These are phyloP conservation scores for Polytrichum formosum DNA, from an alignment of 225 moss, liverwort and hornwort genomes.

Conservation along the genomic window DNA sequence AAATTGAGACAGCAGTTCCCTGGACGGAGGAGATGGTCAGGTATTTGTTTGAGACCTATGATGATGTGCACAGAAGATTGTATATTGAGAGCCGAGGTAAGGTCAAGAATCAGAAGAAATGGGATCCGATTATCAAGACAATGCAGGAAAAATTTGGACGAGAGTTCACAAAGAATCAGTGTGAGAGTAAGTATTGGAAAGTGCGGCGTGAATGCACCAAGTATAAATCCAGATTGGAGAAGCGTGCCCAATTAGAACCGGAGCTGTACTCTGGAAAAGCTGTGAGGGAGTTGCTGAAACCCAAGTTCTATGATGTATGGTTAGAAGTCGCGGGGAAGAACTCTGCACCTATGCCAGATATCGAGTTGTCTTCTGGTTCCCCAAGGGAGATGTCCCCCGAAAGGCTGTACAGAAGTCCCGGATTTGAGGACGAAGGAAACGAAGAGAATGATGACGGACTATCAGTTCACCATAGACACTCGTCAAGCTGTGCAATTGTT, in stretches of 20 bases:
- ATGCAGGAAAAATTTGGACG: constrained; percentile 58
- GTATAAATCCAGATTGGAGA: constrained; percentile 47
- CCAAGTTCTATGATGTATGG: constrained; percentile 68
- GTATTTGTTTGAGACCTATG: constrained; percentile 52
- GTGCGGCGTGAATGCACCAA: constrained; percentile 60
- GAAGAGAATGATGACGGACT: constrained; percentile 24
- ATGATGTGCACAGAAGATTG: constrained; percentile 47
- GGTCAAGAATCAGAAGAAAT: constrained; percentile 64
- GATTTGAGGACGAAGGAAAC: constrained; percentile 27
- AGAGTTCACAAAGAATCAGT: constrained; percentile 59
- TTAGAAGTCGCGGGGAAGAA: constrained; percentile 45
- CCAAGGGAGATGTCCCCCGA: constrained; percentile 37
- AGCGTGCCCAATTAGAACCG: constrained; percentile 44
- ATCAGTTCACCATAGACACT: constrained; percentile 24
- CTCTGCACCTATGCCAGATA: constrained; percentile 54
- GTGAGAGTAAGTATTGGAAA: constrained; percentile 69
- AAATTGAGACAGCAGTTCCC: constrained; percentile 56
- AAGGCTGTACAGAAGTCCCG: constrained; percentile 16
- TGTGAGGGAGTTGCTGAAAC: constrained; percentile 52
- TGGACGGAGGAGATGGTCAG: constrained; percentile 66
- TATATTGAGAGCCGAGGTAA: constrained; percentile 60
- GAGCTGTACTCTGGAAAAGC: constrained; percentile 41
- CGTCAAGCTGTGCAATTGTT: constrained; percentile 40
- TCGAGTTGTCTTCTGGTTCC: constrained; percentile 47
- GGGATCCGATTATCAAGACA: constrained; percentile 62